Evolutionary conservation across 495 filamentous ascomycete genomes (phyloP).

Genomic region (Trichoderma orchidacearum): DNA sequence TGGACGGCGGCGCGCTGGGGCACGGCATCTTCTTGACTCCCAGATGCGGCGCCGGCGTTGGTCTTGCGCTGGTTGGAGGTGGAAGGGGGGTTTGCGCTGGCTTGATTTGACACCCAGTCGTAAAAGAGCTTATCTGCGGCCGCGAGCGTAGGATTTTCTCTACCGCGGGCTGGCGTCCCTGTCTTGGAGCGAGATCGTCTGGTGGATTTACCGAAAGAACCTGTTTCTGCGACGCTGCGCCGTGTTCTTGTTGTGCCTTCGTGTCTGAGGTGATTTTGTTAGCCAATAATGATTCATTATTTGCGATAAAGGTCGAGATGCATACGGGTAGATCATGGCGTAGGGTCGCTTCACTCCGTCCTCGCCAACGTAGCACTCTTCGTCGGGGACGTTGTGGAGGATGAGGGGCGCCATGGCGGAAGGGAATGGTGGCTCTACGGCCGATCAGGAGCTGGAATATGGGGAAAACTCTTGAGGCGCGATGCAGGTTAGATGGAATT

Average conservation of each 20-base stretch:
- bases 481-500: background rate
- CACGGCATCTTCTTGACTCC: slow-evolving; percentile 8
- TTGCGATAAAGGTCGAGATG: slow-evolving; percentile 4
- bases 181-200: slow-evolving; percentile 37
- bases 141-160: slow-evolving; percentile 40
- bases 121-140: slow-evolving; percentile 36
- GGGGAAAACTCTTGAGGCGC: background rate
- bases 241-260: slow-evolving; percentile 25
- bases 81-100: slow-evolving; percentile 5
- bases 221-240: slow-evolving; percentile 31
- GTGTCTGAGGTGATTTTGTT: slow-evolving; percentile 11
- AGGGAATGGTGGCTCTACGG: too few species aligned
- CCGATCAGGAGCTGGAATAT: background rate
- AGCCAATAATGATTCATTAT: background rate
- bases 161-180: slow-evolving; percentile 32
- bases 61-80: slow-evolving; percentile 13
- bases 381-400: slow-evolving; percentile 44
- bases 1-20: slow-evolving; percentile 9
- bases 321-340: slow-evolving; percentile 42
- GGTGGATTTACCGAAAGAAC: slow-evolving; percentile 43
- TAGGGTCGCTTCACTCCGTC: slow-evolving; percentile 42
- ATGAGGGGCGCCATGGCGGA: slow-evolving; percentile 38
- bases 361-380: slow-evolving; percentile 41
- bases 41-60: slow-evolving; percentile 12
- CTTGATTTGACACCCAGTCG: slow-evolving; percentile 22